phyloP scores from a whole-genome alignment of 164 flowering plant genomes.

The Piper longum region DNA sequence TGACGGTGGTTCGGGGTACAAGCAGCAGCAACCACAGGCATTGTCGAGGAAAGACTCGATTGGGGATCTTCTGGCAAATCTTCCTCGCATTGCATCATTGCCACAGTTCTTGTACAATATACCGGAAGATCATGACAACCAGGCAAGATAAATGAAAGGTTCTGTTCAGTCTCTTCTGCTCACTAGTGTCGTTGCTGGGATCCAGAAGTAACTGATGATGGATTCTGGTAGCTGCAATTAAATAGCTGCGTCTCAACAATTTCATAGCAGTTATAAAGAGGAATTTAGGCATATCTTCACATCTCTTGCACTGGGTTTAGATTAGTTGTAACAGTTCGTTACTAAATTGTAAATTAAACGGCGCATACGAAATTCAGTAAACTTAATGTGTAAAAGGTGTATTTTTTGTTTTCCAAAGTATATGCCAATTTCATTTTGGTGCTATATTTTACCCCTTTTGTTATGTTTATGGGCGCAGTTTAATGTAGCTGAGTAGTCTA shows the following conservation, averaged over 20 bases:
- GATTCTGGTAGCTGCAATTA: neutral
- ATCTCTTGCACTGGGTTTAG: no score
- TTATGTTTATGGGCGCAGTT: no score
- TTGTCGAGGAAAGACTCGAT: conserved; percentile 77
- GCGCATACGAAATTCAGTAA: no score
- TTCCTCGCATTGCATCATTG: conserved; percentile 78
- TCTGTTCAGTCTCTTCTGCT: neutral
- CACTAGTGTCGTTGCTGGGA: neutral
- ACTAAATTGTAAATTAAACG: no score
- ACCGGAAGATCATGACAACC: conserved; percentile 46
- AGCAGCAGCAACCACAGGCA: conserved; percentile 14
- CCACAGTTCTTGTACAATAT: conserved; percentile 71
- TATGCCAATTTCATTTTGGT: no score
- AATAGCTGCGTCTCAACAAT: neutral
- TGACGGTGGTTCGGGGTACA: conserved; percentile 21
- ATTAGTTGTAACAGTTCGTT: no score
- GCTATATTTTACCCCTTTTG: no score
- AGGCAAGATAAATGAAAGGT: conserved; percentile 18
- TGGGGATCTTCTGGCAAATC: conserved; percentile 64
- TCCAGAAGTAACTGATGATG: conserved; percentile 7
- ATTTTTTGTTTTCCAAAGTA: no score
- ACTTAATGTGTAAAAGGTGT: no score
- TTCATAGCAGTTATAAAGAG: neutral
- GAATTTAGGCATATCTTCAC: no score
- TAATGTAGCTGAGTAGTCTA: no score